phyloP scores from a whole-genome alignment of 768 basidiomycete species.

The Pleurotus eryngii region DNA sequence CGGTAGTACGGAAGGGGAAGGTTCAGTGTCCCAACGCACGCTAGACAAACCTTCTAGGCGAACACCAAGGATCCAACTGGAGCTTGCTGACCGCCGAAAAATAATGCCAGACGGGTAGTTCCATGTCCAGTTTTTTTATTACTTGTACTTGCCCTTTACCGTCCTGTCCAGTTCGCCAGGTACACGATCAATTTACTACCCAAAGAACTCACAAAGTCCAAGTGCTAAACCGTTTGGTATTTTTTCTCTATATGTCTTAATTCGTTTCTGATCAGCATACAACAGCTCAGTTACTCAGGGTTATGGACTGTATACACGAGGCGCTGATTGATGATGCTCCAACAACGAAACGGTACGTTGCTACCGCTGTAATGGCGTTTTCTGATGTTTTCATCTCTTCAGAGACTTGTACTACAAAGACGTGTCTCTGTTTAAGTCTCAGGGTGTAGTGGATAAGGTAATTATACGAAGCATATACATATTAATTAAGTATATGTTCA shows the following conservation, averaged over 20 bases:
- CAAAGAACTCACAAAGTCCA: conserved; percentile 26
- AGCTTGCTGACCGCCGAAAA: conserved; percentile 12
- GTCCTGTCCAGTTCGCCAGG: conserved; percentile 4
- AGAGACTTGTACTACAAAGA: conserved; percentile 92
- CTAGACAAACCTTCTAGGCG: conserved; percentile 2
- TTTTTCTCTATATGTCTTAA: conserved; percentile 14
- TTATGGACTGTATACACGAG: conserved; percentile 69
- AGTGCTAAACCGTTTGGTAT: conserved; percentile 39
- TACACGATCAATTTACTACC: conserved; percentile 9
- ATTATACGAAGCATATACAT: conserved; percentile 11
- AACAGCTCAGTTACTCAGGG: conserved; percentile 65
- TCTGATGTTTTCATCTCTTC: background rate
- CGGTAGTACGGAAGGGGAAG: too few species aligned
- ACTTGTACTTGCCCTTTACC: background rate
- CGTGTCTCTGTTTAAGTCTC: conserved; percentile 71
- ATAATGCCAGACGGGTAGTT: conserved; percentile 7
- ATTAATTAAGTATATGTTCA: background rate
- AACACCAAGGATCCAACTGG: conserved; percentile 8
- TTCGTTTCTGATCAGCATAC: background rate
- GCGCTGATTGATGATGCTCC: conserved; percentile 53
- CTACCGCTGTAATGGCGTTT: background rate
- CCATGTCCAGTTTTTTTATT: background rate
- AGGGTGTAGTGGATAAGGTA: conserved; percentile 78
- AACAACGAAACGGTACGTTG: conserved; percentile 58
- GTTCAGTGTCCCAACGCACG: background rate